Evolutionary conservation across 2,329 filamentous ascomycete species (phyloP).

Genomic region (Hypocrella siamensis): DNA sequence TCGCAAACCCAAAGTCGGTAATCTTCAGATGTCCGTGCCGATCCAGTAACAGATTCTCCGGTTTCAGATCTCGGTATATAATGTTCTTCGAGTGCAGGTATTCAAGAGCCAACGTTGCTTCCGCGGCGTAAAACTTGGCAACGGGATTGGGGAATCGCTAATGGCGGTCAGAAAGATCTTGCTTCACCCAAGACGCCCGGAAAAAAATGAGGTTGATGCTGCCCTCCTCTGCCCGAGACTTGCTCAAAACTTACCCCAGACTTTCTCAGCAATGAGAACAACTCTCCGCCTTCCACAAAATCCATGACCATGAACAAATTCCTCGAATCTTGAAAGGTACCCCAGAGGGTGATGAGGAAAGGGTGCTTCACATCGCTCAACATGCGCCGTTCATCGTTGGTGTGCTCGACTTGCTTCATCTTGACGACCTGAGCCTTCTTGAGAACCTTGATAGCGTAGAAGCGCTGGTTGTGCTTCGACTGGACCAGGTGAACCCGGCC

Average conservation of each 20-base stretch:
- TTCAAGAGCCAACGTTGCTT: slow-evolving; percentile 88
- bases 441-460: slow-evolving; percentile 95
- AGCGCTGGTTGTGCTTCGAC: slow-evolving; percentile 94
- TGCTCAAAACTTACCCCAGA: slow-evolving; percentile 53
- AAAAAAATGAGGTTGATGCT: no score
- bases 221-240: no score
- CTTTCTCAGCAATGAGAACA: slow-evolving; percentile 89
- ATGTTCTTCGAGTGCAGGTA: slow-evolving; percentile 92
- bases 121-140: slow-evolving; percentile 96
- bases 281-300: slow-evolving; percentile 94
- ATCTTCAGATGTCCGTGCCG: slow-evolving; percentile 92
- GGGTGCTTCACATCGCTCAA: slow-evolving; percentile 93
- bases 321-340: slow-evolving; percentile 88
- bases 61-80: slow-evolving; percentile 95
- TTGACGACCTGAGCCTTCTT: slow-evolving; percentile 98
- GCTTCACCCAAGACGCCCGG: no score
- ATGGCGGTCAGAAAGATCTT: background rate
- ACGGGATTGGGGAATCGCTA: slow-evolving; percentile 97
- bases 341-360: slow-evolving; percentile 95
- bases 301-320: slow-evolving; percentile 99
- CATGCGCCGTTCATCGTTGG: slow-evolving; percentile 95
- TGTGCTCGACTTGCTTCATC: slow-evolving; percentile 99
- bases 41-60: slow-evolving; percentile 83
- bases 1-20: slow-evolving; percentile 96
- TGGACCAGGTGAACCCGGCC: slow-evolving; percentile 92